A percentile compares a stretch with the other conserved stretches of the same genome.
Evolutionary conservation across 2,329 filamentous ascomycete species (phyloP).

Genomic region (Didymella lethalis): DNA sequence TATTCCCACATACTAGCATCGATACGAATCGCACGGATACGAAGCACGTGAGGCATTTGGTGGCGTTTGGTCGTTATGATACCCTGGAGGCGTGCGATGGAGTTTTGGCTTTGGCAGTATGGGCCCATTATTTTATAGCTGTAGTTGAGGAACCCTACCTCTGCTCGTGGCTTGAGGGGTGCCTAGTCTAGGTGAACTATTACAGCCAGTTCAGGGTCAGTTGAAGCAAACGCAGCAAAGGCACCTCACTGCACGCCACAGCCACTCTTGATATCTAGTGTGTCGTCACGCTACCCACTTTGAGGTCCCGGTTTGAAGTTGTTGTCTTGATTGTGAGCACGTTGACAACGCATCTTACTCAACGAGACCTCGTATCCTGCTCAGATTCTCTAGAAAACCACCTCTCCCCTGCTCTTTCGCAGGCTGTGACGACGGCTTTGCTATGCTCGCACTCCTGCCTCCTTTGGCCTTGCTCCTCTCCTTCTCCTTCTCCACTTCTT

Average conservation of each 20-base stretch:
- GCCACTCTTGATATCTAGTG: too few species aligned
- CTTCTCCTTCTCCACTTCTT: constrained; percentile 53
- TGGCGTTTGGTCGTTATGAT: constrained; percentile 31
- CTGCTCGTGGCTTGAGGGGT: constrained; percentile 32
- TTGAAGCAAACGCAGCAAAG: constrained; percentile 17
- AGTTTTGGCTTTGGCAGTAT: constrained; percentile 11
- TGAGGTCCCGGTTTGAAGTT: too few species aligned
- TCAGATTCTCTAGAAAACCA: constrained; percentile 51
- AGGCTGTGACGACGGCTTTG: constrained; percentile 25
- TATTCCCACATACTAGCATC: constrained; percentile 27
- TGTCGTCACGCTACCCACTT: too few species aligned
- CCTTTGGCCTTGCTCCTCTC: constrained; percentile 27
- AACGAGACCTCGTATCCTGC: constrained; percentile 48
- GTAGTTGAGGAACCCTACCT: constrained; percentile 9
- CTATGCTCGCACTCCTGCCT: constrained; percentile 36
- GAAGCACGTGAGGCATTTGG: constrained; percentile 6
- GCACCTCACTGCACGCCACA: background rate
- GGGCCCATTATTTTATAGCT: background rate
- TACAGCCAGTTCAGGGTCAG: constrained; percentile 28
- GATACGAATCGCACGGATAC: constrained; percentile 2
- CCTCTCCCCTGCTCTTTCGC: constrained; percentile 38
- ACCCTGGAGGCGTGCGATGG: constrained; percentile 26
- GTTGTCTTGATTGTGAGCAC: too few species aligned
- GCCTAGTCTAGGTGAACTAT: constrained; percentile 20
- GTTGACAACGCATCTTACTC: constrained; percentile 25